A percentile compares a stretch with the other conserved stretches of the same genome.
These are phyloP conservation scores for Kondoa malvinella DNA, from an alignment of 768 basidiomycete species.

Conservation along the genomic window DNA sequence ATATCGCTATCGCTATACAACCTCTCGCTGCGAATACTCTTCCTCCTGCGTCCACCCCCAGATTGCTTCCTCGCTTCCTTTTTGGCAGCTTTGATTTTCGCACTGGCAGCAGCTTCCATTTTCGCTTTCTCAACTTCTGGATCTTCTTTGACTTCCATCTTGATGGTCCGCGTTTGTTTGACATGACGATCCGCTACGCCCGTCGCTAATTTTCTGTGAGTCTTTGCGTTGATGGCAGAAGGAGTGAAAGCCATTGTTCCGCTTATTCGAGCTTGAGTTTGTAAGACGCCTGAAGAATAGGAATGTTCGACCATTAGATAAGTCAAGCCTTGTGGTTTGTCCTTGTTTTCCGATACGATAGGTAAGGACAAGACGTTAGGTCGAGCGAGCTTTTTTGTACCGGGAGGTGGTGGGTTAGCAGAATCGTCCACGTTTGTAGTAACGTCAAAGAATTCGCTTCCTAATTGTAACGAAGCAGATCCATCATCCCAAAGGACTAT, in stretches of 20 bases:
- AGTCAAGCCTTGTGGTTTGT: constrained; percentile 58
- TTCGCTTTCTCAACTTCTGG: constrained; percentile 19
- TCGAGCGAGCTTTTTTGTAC: constrained; percentile 30
- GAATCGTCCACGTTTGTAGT: constrained; percentile 61
- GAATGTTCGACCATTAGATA: constrained; percentile 72
- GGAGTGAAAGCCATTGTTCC: constrained; percentile 71
- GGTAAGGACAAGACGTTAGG: constrained; percentile 36
- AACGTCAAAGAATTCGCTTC: constrained; percentile 87
- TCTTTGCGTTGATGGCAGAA: constrained; percentile 75
- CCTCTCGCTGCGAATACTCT: constrained; percentile 4
- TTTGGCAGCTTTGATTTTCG: constrained; percentile 13
- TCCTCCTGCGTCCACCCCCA: constrained; percentile 10
- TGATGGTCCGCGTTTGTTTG: constrained; percentile 52
- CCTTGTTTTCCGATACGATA: constrained; percentile 19
- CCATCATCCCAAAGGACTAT: constrained; percentile 94
- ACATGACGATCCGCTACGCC: constrained; percentile 71
- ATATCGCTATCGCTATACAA: constrained; percentile 11
- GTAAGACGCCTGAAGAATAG: constrained; percentile 67
- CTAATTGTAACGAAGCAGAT: constrained; percentile 68
- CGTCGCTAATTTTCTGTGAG: constrained; percentile 71
- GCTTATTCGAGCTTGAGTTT: constrained; percentile 64
- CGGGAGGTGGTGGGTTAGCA: constrained; percentile 44
- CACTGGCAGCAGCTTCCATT: constrained; percentile 4
- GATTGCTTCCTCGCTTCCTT: constrained; percentile 5
- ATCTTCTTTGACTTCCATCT: constrained; percentile 38